phyloP scores from a whole-genome alignment of 2,329 filamentous ascomycete genomes.

The Myriosclerotinia scirpicola region DNA sequence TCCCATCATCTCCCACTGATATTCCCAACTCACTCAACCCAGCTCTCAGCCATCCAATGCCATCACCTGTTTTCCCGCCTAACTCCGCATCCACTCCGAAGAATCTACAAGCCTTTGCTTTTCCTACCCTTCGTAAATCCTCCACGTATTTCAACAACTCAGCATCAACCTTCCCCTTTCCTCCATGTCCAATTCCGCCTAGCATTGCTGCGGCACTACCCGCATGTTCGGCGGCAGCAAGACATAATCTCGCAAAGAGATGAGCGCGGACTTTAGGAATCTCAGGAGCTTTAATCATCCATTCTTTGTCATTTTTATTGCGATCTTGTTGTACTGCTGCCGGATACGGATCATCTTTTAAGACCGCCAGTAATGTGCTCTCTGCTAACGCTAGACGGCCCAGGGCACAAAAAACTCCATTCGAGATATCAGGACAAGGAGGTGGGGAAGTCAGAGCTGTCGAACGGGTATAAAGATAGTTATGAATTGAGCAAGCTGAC shows the following conservation, averaged over 20 bases:
- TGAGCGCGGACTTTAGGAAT: slow-evolving; percentile 87
- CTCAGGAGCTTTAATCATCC: slow-evolving; percentile 91
- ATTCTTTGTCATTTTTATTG: slow-evolving; percentile 82
- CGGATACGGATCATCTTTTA: slow-evolving; percentile 94
- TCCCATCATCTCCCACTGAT: slow-evolving; percentile 51
- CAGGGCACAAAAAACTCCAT: slow-evolving; percentile 55
- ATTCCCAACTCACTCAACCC: slow-evolving; percentile 75
- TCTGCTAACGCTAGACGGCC: slow-evolving; percentile 75
- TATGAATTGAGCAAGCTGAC: slow-evolving; percentile 75
- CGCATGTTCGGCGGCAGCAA: slow-evolving; percentile 86
- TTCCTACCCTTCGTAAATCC: slow-evolving; percentile 70
- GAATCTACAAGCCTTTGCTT: slow-evolving; percentile 85
- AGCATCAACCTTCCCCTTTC: slow-evolving; percentile 57
- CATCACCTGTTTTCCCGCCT: slow-evolving; percentile 76
- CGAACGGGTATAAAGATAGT: slow-evolving; percentile 63
- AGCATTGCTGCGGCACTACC: slow-evolving; percentile 63
- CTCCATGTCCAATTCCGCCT: slow-evolving; percentile 43
- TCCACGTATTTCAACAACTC: slow-evolving; percentile 71
- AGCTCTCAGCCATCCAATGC: slow-evolving; percentile 81
- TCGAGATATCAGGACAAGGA: slow-evolving; percentile 55
- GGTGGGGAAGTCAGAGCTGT: slow-evolving; percentile 44
- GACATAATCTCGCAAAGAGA: slow-evolving; percentile 81
- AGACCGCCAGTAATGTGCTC: slow-evolving; percentile 82
- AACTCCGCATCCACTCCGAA: slow-evolving; percentile 87
- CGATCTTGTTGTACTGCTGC: slow-evolving; percentile 76